These are phyloP conservation scores for Plectranthus barbatus DNA, from an alignment of 257 asterid genomes.

Conservation along the genomic window DNA sequence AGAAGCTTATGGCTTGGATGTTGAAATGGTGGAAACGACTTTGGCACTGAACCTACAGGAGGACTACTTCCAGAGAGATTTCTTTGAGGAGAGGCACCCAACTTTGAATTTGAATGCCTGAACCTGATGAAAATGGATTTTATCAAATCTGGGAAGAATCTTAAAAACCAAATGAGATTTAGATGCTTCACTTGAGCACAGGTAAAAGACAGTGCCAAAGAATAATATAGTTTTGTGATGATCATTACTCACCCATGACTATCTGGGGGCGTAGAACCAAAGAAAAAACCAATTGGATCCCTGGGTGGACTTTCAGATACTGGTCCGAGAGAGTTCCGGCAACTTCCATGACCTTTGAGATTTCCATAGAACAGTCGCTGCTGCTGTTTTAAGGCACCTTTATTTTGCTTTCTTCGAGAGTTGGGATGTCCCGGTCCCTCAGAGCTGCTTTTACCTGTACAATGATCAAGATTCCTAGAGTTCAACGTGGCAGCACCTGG, in stretches of 20 bases:
- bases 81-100: conserved; percentile 74
- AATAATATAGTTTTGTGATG: conserved; percentile 1
- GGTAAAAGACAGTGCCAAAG: neutral
- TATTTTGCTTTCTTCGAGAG: conserved; percentile 53
- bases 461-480: conserved; percentile 34
- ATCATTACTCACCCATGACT: conserved; percentile 75
- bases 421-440: conserved; percentile 45
- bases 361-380: conserved; percentile 61
- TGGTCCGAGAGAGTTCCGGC: conserved; percentile 33
- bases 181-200: neutral
- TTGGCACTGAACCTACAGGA: conserved; percentile 78
- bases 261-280: conserved; percentile 88
- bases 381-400: conserved; percentile 58
- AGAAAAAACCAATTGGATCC: conserved; percentile 84
- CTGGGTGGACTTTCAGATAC: conserved; percentile 72
- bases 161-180: neutral
- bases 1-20: conserved; percentile 91
- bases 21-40: conserved; percentile 75
- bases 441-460: conserved; percentile 35
- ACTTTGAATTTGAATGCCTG: conserved; percentile 62
- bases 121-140: conserved; percentile 29
- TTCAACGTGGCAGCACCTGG: conserved; percentile 29
- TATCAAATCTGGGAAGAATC: neutral
- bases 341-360: conserved; percentile 44
- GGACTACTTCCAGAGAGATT: conserved; percentile 61